Conservation (phyloP, 305 asterid species). For the Rubia peregrina region DNA sequence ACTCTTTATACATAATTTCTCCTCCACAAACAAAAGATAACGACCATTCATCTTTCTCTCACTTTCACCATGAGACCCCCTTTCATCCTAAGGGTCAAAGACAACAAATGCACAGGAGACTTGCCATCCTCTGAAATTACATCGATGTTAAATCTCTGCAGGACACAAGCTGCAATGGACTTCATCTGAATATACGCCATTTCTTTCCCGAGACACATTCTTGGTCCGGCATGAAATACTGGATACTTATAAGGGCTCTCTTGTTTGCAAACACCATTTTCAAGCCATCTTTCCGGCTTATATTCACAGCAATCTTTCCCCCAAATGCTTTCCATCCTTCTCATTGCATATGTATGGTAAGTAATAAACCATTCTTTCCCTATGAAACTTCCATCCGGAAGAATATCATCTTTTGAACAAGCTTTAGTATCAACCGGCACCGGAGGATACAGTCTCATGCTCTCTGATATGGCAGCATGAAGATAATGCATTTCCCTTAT, state of each 20-base stretch:
- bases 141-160: slow-evolving; percentile 50
- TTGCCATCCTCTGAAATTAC: slow-evolving; percentile 43
- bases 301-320: not conserved
- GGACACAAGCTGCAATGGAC: slow-evolving; percentile 59
- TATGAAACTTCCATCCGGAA: slow-evolving; percentile 71
- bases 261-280: slow-evolving; percentile 49
- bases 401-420: slow-evolving; percentile 42
- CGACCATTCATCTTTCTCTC: slow-evolving; percentile 34
- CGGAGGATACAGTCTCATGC: slow-evolving; percentile 82
- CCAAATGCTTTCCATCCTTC: slow-evolving; percentile 7
- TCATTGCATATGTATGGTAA: slow-evolving; percentile 13
- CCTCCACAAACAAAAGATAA: too few species aligned
- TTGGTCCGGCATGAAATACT: slow-evolving; percentile 74
- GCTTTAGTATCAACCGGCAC: slow-evolving; percentile 63
- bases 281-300: slow-evolving; percentile 64
- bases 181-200: slow-evolving; percentile 93
- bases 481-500: slow-evolving; percentile 76
- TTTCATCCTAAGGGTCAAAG: slow-evolving; percentile 69
- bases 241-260: slow-evolving; percentile 68
- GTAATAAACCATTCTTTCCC: slow-evolving; percentile 62
- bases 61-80: slow-evolving; percentile 60
- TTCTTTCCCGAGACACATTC: slow-evolving; percentile 82
- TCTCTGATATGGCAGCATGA: slow-evolving; percentile 66
- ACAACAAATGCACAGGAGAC: slow-evolving; percentile 48
- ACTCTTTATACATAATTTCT: too few species aligned